Percentiles rank a stretch among this genome's conserved stretches.
phyloP scores from a whole-genome alignment of 1,284 basidiomycete genomes.

The Cronartium quercuum region DNA sequence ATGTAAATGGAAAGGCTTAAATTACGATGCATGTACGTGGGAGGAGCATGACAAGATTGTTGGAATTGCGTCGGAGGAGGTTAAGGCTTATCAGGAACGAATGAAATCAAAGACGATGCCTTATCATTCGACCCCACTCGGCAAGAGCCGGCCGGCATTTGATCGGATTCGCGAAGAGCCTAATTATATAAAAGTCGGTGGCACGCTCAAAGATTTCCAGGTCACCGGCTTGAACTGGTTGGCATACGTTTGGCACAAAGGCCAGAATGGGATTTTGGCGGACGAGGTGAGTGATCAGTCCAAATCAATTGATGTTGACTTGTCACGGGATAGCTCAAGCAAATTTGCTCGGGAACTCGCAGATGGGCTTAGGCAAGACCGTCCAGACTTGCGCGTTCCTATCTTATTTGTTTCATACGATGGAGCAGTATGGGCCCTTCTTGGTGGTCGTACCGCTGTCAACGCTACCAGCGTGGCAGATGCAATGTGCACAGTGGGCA shows the following conservation, averaged over 20 bases:
- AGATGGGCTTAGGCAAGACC: constrained; percentile 96
- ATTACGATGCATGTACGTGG: constrained; percentile 96
- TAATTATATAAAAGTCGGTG: constrained; percentile 71
- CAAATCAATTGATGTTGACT: no score
- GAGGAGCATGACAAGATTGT: constrained; percentile 58
- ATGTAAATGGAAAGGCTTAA: constrained; percentile 93
- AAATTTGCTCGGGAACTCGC: neutral
- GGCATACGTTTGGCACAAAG: constrained; percentile 87
- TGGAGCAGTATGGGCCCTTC: constrained; percentile 93
- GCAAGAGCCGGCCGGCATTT: constrained; percentile 70
- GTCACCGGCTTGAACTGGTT: constrained; percentile 97
- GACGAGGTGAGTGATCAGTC: constrained; percentile 60
- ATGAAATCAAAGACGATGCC: constrained; percentile 77
- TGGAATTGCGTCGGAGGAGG: constrained; percentile 56
- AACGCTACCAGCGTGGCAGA: constrained; percentile 97
- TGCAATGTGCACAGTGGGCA: constrained; percentile 89
- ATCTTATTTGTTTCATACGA: constrained; percentile 88
- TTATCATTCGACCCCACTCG: constrained; percentile 71
- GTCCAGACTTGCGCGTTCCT: constrained; percentile 95
- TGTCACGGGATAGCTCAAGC: no score
- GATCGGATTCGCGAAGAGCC: constrained; percentile 84
- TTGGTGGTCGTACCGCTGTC: constrained; percentile 96
- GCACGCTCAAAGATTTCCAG: constrained; percentile 94
- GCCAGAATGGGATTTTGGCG: constrained; percentile 93
- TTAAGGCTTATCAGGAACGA: constrained; percentile 72